Evolutionary conservation across 257 asterid species (phyloP).

Genomic region (Solanum okadae): DNA sequence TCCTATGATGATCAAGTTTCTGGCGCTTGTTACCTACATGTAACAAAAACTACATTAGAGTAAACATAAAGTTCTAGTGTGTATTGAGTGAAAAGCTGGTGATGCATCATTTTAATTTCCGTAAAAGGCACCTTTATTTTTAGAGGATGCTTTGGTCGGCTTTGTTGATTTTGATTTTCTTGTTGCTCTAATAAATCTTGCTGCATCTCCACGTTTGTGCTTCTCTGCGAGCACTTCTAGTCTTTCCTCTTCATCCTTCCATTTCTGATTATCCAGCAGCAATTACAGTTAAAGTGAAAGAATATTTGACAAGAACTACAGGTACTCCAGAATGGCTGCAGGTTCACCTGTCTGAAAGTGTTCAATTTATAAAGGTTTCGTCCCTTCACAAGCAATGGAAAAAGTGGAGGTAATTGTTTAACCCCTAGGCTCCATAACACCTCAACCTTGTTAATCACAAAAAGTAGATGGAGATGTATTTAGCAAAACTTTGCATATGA

Average conservation of each 20-base stretch:
- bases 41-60: conserved; percentile 3
- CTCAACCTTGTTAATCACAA: conserved; percentile 48
- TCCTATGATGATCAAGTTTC: conserved; percentile 19
- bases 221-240: conserved; percentile 52
- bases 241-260: conserved; percentile 62
- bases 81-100: background rate
- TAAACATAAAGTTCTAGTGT: background rate
- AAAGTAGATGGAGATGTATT: background rate
- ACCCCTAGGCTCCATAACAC: conserved; percentile 69
- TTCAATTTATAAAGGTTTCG: conserved; percentile 57
- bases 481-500: background rate
- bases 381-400: conserved; percentile 71
- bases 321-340: background rate
- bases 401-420: conserved; percentile 43
- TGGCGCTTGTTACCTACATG: conserved; percentile 18
- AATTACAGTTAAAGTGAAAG: background rate
- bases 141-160: conserved; percentile 15
- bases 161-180: conserved; percentile 23
- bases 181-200: conserved; percentile 43
- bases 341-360: conserved; percentile 62
- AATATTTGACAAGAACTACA: background rate
- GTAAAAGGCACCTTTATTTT: conserved; percentile 20
- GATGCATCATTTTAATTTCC: background rate
- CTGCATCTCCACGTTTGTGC: conserved; percentile 72
- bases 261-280: conserved; percentile 26